These are phyloP conservation scores for Chlamydomonas sp. DNA, from an alignment of 139 green algal species.

Conservation along the genomic window DNA sequence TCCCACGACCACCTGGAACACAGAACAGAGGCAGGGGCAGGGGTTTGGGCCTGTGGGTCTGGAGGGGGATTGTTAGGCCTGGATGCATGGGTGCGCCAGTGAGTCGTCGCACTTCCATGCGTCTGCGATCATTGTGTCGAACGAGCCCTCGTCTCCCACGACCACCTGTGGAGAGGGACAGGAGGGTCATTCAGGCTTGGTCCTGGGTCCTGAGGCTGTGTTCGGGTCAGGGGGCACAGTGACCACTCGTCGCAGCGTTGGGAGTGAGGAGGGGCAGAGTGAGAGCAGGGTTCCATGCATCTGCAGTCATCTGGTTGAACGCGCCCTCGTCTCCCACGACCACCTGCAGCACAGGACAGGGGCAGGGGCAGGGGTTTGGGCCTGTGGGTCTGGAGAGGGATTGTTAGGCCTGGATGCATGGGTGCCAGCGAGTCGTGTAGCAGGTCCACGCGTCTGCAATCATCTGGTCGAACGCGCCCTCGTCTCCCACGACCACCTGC, in stretches of 20 bases:
- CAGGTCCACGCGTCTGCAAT: conserved; percentile 23
- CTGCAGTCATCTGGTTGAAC: conserved; percentile 27
- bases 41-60: too few species aligned
- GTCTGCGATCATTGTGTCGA: conserved; percentile 27
- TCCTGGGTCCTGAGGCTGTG: too few species aligned
- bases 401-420: too few species aligned
- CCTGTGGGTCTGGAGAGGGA: too few species aligned
- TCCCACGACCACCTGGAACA: conserved; percentile 17
- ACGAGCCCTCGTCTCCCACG: conserved; percentile 19
- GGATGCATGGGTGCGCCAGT: neutral
- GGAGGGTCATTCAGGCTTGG: too few species aligned
- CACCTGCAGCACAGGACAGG: conserved; percentile 15
- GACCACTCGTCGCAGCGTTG: too few species aligned
- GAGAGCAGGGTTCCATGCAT: conserved; percentile 25
- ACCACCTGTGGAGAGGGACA: too few species aligned
- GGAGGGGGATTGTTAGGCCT: too few species aligned
- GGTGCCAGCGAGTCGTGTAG: neutral
- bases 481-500: too few species aligned
- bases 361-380: too few species aligned
- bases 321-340: conserved; percentile 16
- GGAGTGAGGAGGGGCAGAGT: too few species aligned
- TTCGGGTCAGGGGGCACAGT: too few species aligned
- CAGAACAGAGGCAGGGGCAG: conserved; percentile 8
- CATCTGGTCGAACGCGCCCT: conserved; percentile 25
- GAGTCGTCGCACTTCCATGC: conserved; percentile 19